These are phyloP conservation scores for Dryadomyces quercivorus DNA, from an alignment of 2,329 filamentous ascomycete species.

Conservation along the genomic window DNA sequence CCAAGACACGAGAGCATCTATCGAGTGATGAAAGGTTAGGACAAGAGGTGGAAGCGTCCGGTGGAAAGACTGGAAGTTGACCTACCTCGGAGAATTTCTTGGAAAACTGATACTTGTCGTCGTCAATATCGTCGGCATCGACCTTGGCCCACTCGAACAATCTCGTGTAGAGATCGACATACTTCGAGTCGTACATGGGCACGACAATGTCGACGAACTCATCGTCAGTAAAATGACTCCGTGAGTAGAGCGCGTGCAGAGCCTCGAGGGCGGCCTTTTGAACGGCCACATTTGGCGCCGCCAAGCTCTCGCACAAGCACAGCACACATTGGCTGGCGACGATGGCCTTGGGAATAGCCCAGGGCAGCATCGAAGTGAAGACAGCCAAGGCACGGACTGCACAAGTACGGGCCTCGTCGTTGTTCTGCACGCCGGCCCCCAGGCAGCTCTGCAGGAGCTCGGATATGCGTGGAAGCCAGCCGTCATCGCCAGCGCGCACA, in stretches of 20 bases:
- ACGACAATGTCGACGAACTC: conserved; percentile 69
- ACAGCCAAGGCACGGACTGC: conserved; percentile 67
- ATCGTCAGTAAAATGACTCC: conserved; percentile 60
- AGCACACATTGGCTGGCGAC: conserved; percentile 57
- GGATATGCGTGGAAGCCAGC: conserved; percentile 73
- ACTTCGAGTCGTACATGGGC: conserved; percentile 64
- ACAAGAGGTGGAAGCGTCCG: no score
- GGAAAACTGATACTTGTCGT: conserved; percentile 80
- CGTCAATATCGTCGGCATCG: conserved; percentile 72
- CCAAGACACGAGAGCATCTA: conserved; percentile 78
- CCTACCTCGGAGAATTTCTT: conserved; percentile 88
- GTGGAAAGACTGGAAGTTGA: neutral
- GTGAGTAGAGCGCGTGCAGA: conserved; percentile 69
- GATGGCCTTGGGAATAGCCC: conserved; percentile 78
- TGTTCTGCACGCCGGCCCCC: conserved; percentile 48
- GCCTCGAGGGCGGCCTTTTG: conserved; percentile 75
- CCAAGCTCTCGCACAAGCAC: conserved; percentile 59
- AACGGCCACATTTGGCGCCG: conserved; percentile 56
- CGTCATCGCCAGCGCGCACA: conserved; percentile 67
- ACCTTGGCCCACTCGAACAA: conserved; percentile 72
- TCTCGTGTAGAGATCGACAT: conserved; percentile 57
- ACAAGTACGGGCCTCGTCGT: conserved; percentile 55
- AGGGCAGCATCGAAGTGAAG: conserved; percentile 67
- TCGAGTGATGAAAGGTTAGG: conserved; percentile 1
- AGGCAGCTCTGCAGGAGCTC: conserved; percentile 64